A percentile compares a stretch with the other conserved stretches of the same genome.
phyloP scores from a whole-genome alignment of 1,139 yeast species.

The Hanseniaspora sp. region DNA sequence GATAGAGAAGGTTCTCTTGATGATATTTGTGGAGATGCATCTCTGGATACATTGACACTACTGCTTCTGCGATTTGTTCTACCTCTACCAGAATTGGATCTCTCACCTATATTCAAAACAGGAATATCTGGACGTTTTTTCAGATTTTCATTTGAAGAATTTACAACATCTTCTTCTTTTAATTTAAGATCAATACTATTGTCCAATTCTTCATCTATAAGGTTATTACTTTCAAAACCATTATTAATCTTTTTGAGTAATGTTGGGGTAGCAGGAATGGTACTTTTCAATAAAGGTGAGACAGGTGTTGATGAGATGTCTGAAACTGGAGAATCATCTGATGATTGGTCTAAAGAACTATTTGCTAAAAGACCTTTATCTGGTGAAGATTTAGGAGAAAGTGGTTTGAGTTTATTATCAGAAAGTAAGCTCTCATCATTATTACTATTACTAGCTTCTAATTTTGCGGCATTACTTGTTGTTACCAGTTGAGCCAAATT shows the following conservation, averaged over 20 bases:
- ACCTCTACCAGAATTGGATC: constrained; percentile 4
- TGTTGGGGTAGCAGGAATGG: not conserved
- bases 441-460: not conserved
- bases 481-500: not conserved
- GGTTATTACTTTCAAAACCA: not conserved
- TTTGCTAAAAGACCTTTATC: not conserved
- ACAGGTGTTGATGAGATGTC: too few relatives aligned
- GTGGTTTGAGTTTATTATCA: not conserved
- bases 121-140: not conserved
- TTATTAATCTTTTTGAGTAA: not conserved
- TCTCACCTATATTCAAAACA: not conserved
- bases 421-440: too few relatives aligned
- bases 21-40: constrained; percentile 2
- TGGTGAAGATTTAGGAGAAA: not conserved
- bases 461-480: not conserved
- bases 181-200: not conserved
- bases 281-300: not conserved
- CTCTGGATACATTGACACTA: not conserved
- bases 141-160: not conserved
- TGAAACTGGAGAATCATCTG: not conserved
- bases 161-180: not conserved
- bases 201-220: not conserved
- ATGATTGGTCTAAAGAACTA: not conserved
- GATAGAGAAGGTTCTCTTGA: constrained; percentile 10
- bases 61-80: not conserved